Base-by-base conservation (phyloP, 352 stramenopile species). In the Phytophthora nicotianae region DNA sequence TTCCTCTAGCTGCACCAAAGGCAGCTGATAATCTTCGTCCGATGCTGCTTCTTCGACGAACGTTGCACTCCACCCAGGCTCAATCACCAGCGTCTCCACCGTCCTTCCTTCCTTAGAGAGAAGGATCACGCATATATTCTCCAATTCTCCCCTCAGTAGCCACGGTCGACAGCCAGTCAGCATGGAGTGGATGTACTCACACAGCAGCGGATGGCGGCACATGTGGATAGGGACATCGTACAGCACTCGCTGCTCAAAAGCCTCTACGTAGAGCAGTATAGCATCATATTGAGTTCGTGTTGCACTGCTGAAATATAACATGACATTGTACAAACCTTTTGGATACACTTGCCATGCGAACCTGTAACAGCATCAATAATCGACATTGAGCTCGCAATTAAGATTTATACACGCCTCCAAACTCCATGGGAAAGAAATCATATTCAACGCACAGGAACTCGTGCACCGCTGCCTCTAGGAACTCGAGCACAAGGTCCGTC, bases 161-260 rank as follows among this genome's bases (percentile, higher is more conserved):
- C 84, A 95, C 20, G 64, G 56, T 5, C 68, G 75, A 46, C 86
- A 95, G 13, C 84, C 86, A 29, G 41, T 41, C 42, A 95, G 55
- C 72, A 90, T 90, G 35, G 75, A 84, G 63, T 86, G 72, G 46
- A 95, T 84, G 65, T 95, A 95, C 62, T 91, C 80, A 37, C 79
- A 82, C 43, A 95, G 67, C 46, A 75, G 55, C 23, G 82, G 86
- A 51, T 95, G 83, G 8, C 83, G 77, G 48, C 54, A 87, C 79
- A 91, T 91, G 61, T 93, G 81, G 33, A 91, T 73, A n/a, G 86
- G 86, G 5, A 95, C 81, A 45, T 83, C 70, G 50, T 93, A 95
- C 37, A 92, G 65, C 33, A 78, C 72, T 13, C 82, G 73, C 40
- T 53, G 68, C 51, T 86, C 75, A 53, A 93, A 95, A 0, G 83